Evolutionary conservation across 2,329 filamentous ascomycete species (phyloP).

Genomic region (Pyrenophora seminiperda): DNA sequence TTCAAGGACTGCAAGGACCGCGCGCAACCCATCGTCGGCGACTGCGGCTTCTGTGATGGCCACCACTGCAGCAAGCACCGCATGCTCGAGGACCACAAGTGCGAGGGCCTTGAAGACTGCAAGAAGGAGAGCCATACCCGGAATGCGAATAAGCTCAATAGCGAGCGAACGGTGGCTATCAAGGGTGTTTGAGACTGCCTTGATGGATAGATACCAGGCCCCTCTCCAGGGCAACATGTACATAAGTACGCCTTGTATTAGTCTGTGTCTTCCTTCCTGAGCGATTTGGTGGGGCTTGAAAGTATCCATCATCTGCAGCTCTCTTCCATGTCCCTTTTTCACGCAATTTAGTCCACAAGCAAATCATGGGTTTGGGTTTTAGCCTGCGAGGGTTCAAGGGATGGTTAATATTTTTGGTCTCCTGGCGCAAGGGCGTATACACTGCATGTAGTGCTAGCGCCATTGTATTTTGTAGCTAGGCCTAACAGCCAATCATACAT

Average conservation of each 20-base stretch:
- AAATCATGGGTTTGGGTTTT: no score
- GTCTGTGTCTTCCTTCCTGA: no score
- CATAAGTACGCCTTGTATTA: no score
- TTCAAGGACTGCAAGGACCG: conserved; percentile 87
- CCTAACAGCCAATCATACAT: no score
- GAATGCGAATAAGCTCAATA: conserved; percentile 89
- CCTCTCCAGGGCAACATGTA: not conserved
- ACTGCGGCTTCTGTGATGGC: conserved; percentile 92
- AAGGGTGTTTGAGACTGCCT: conserved; percentile 66
- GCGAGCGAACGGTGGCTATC: conserved; percentile 91
- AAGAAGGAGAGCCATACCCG: conserved; percentile 96
- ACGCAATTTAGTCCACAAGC: no score
- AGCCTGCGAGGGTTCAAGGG: no score
- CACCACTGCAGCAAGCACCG: conserved; percentile 96
- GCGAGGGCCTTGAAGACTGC: conserved; percentile 90
- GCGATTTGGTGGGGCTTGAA: no score
- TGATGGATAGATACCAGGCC: no score
- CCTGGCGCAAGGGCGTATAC: no score
- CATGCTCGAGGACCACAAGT: conserved; percentile 92
- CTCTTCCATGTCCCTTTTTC: not conserved
- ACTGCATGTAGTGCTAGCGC: no score
- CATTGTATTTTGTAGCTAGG: no score
- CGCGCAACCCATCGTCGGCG: conserved; percentile 91
- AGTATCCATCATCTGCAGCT: not conserved
- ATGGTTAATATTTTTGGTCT: no score